phyloP scores from a whole-genome alignment of 1,139 yeast genomes.

The Debaryomyces nepalensis region DNA sequence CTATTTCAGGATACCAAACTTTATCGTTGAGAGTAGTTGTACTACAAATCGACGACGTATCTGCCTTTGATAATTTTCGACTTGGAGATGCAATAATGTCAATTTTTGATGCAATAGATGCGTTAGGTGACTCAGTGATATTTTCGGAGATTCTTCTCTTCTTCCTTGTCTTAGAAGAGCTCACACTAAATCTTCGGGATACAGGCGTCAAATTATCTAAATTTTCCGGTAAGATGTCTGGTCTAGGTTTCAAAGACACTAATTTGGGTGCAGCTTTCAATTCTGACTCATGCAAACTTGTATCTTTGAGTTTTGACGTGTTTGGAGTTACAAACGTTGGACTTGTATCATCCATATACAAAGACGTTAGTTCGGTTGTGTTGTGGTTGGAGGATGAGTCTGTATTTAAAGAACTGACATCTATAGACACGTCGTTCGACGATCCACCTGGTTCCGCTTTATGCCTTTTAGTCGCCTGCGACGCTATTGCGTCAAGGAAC shows the following conservation, averaged over 20 bases:
- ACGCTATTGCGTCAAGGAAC: slow-evolving; percentile 29
- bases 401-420: slow-evolving; percentile 34
- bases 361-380: slow-evolving; percentile 28
- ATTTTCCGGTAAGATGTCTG: not conserved
- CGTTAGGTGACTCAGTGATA: slow-evolving; percentile 38
- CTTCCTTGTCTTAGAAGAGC: slow-evolving; percentile 11
- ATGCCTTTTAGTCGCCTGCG: slow-evolving; percentile 15
- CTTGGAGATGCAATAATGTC: slow-evolving; percentile 44
- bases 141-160: slow-evolving; percentile 13
- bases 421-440: slow-evolving; percentile 19
- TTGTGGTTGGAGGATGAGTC: not conserved
- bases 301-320: slow-evolving; percentile 22
- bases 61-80: slow-evolving; percentile 18
- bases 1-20: slow-evolving; percentile 46
- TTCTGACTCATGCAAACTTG: slow-evolving; percentile 6
- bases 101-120: slow-evolving; percentile 43
- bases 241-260: slow-evolving; percentile 13
- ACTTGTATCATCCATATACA: slow-evolving; percentile 27
- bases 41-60: slow-evolving; percentile 17
- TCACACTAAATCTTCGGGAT: not conserved
- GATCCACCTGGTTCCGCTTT: slow-evolving; percentile 9
- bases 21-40: slow-evolving; percentile 23
- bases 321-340: slow-evolving; percentile 39
- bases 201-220: slow-evolving; percentile 12
- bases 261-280: slow-evolving; percentile 16